phyloP scores from a whole-genome alignment of 345 rosid species.

The Boechera divaricarpa region DNA sequence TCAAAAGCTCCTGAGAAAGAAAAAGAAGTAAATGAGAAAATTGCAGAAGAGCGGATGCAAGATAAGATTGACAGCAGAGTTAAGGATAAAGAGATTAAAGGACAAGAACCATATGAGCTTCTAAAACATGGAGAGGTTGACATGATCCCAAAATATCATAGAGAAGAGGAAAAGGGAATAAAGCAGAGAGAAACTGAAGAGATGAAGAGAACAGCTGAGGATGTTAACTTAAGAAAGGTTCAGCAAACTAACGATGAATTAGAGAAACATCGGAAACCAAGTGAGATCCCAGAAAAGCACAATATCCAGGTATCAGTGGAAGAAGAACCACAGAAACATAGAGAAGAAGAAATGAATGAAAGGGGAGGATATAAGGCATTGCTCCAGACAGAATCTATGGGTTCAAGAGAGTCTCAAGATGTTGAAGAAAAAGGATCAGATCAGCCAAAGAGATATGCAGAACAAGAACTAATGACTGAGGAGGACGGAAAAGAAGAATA shows the following conservation, averaged over 20 bases:
- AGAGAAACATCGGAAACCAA: not conserved
- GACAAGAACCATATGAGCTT: constrained; percentile 25
- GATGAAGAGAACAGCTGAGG: not conserved
- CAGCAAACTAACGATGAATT: not conserved
- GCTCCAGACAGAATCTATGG: not conserved
- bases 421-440: constrained; percentile 10
- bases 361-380: not conserved
- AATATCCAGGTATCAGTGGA: not conserved
- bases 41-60: constrained; percentile 1
- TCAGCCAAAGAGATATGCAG: not conserved
- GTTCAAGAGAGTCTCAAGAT: constrained; percentile 18
- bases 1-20: not conserved
- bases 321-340: not conserved
- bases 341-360: constrained; percentile 10
- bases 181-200: constrained; percentile 11
- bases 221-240: constrained; percentile 7
- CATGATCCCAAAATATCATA: constrained; percentile 4
- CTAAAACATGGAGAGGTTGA: not conserved
- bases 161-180: constrained; percentile 14
- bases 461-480: not conserved
- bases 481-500: not conserved
- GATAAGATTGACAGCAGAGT: not conserved
- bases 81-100: constrained; percentile 1
- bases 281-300: not conserved
- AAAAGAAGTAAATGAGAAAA: constrained; percentile 6